phyloP scores from a whole-genome alignment of 441 rosid species.

The Caryocar brasiliense region DNA sequence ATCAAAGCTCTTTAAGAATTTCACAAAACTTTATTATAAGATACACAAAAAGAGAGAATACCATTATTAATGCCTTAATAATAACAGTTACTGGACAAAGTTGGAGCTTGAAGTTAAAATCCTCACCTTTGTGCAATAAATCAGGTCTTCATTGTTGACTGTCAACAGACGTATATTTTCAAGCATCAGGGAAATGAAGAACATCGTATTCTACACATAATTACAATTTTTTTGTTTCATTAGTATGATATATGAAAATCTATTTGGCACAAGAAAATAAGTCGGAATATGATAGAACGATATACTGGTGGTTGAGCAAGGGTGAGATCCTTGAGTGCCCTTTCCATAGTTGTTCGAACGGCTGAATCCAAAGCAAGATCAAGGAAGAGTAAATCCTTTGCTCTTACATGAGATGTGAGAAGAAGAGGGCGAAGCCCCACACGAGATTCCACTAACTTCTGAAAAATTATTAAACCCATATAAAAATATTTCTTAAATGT shows the following conservation, averaged over 20 bases:
- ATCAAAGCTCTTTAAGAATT: neutral
- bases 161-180: slow-evolving; percentile 65
- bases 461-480: slow-evolving; percentile 11
- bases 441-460: slow-evolving; percentile 54
- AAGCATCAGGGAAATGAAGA: slow-evolving; percentile 49
- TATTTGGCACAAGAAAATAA: neutral
- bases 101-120: slow-evolving; percentile 10
- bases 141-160: slow-evolving; percentile 59
- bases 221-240: neutral
- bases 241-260: neutral
- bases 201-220: slow-evolving; percentile 44
- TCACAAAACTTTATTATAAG: too few species aligned
- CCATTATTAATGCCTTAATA: too few species aligned
- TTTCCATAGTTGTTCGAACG: slow-evolving; percentile 58
- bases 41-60: neutral
- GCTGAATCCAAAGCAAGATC: slow-evolving; percentile 65
- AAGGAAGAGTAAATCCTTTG: slow-evolving; percentile 49
- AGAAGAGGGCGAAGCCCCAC: slow-evolving; percentile 47
- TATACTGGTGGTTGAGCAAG: slow-evolving; percentile 38
- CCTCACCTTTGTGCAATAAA: slow-evolving; percentile 57
- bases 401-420: slow-evolving; percentile 33
- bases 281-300: neutral
- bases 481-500: slow-evolving; percentile 8
- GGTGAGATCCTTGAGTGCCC: slow-evolving; percentile 45
- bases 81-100: too few species aligned